Percentiles rank a stretch among this genome's conserved stretches.
Conservation (phyloP, 1,139 yeast genomes). For the Suhomyces atakaporum region DNA sequence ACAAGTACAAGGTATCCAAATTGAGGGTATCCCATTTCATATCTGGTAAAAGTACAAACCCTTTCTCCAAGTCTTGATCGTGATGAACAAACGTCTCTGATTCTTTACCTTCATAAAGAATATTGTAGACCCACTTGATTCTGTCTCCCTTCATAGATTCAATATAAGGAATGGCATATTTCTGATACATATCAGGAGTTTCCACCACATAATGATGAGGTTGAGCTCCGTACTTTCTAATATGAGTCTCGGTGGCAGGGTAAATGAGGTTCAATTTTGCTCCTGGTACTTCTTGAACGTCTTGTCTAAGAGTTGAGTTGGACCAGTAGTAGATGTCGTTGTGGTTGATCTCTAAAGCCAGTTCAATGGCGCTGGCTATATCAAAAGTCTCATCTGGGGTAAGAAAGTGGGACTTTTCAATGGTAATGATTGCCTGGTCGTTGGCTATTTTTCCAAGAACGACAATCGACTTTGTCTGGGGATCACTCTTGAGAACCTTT, state of each 20-base stretch:
- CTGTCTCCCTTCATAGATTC: constrained; percentile 74
- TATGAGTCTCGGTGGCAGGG: constrained; percentile 89
- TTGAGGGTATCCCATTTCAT: constrained; percentile 92
- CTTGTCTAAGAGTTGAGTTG: constrained; percentile 51
- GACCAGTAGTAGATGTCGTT: constrained; percentile 92
- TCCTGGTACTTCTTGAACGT: constrained; percentile 51
- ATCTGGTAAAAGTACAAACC: constrained; percentile 69
- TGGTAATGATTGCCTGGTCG: constrained; percentile 65
- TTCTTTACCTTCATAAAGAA: constrained; percentile 80
- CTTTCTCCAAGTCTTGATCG: constrained; percentile 55
- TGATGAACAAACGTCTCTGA: constrained; percentile 72
- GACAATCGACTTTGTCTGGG: constrained; percentile 64
- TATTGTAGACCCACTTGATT: constrained; percentile 88
- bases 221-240: constrained; percentile 68
- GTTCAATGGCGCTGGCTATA: constrained; percentile 28
- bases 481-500: constrained; percentile 52
- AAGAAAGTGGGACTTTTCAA: constrained; percentile 71
- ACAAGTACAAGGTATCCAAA: constrained; percentile 69
- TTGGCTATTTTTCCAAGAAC: constrained; percentile 65
- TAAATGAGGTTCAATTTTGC: constrained; percentile 77
- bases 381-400: constrained; percentile 19
- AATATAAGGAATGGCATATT: constrained; percentile 73
- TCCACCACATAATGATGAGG: constrained; percentile 64
- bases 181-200: constrained; percentile 72
- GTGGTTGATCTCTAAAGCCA: constrained; percentile 50